A percentile compares a stretch with the other conserved stretches of the same genome.
These are phyloP conservation scores for Drosera spatulata DNA, from an alignment of 179 eudicot genomes.

Conservation along the genomic window DNA sequence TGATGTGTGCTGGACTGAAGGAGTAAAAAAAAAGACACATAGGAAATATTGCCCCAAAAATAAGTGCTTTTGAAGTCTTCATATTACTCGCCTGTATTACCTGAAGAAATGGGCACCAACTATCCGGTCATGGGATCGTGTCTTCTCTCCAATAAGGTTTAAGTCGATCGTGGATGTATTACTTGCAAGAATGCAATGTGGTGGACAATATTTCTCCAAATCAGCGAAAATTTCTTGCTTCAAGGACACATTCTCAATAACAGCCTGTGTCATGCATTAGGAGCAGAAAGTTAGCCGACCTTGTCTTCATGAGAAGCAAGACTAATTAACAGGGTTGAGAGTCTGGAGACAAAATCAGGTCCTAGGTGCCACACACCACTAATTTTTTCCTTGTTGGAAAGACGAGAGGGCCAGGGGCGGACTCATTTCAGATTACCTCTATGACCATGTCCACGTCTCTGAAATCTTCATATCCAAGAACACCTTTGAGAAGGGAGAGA, in stretches of 20 bases:
- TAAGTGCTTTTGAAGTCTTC: neutral
- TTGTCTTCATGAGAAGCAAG: too few species aligned
- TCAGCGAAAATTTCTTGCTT: conserved; percentile 90
- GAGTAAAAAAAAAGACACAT: conserved; percentile 7
- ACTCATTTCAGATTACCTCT: conserved; percentile 43
- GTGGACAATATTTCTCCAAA: conserved; percentile 79
- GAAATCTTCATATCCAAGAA: conserved; percentile 66
- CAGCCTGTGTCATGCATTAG: conserved; percentile 49
- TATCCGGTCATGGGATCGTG: conserved; percentile 73
- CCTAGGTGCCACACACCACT: too few species aligned
- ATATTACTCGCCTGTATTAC: conserved; percentile 18
- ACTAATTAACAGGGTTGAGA: too few species aligned
- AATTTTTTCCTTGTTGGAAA: neutral
- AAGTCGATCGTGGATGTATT: conserved; percentile 96
- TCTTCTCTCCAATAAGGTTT: conserved; percentile 80
- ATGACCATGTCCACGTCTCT: conserved; percentile 94
- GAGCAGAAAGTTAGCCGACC: neutral
- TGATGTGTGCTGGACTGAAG: conserved; percentile 87
- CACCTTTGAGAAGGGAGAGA: conserved; percentile 68
- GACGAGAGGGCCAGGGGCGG: neutral
- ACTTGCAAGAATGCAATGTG: conserved; percentile 91
- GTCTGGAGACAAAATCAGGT: too few species aligned
- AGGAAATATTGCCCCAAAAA: neutral
- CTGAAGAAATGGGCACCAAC: conserved; percentile 97
- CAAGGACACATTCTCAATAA: conserved; percentile 72